A percentile compares a stretch with the other conserved stretches of the same genome.
Evolutionary conservation across 352 stramenopile species (phyloP).

Genomic region (Globisporangium lucens): DNA sequence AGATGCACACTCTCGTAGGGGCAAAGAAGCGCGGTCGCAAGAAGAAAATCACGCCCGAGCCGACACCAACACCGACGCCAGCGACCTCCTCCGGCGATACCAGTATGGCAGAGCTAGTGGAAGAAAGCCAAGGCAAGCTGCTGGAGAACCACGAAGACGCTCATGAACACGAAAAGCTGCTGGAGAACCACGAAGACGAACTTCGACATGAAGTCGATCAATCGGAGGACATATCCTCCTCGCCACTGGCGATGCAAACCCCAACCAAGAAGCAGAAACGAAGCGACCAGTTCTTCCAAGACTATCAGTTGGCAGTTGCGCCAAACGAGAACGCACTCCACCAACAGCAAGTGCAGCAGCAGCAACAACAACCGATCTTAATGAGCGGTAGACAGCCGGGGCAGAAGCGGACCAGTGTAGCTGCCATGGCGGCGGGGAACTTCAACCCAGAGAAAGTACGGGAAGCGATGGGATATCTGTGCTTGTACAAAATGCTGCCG

Average conservation of each 20-base stretch:
- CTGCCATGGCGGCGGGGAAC: slow-evolving; percentile 1
- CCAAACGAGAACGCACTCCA: neutral
- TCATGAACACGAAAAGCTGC: slow-evolving; percentile 18
- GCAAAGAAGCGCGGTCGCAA: slow-evolving; percentile 58
- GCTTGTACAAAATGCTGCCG: slow-evolving; percentile 64
- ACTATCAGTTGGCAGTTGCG: slow-evolving; percentile 25
- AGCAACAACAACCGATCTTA: neutral
- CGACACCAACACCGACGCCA: neutral
- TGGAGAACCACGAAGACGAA: slow-evolving; percentile 16
- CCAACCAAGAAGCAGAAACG: slow-evolving; percentile 38
- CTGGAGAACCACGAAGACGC: slow-evolving; percentile 7
- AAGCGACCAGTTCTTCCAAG: slow-evolving; percentile 37
- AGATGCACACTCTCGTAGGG: slow-evolving; percentile 61
- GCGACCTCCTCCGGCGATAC: neutral
- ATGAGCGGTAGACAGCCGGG: neutral
- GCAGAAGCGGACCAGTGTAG: neutral
- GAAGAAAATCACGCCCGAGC: slow-evolving; percentile 31
- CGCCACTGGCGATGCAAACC: slow-evolving; percentile 7
- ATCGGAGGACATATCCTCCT: slow-evolving; percentile 1
- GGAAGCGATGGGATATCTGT: slow-evolving; percentile 56
- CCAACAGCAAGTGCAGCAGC: slow-evolving; percentile 17
- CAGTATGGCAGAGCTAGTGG: slow-evolving; percentile 10
- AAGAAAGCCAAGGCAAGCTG: neutral
- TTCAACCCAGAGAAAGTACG: slow-evolving; percentile 58
- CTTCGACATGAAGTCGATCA: slow-evolving; percentile 9